These are phyloP conservation scores for Striga hermonthica DNA, from an alignment of 305 asterid genomes.

Conservation along the genomic window DNA sequence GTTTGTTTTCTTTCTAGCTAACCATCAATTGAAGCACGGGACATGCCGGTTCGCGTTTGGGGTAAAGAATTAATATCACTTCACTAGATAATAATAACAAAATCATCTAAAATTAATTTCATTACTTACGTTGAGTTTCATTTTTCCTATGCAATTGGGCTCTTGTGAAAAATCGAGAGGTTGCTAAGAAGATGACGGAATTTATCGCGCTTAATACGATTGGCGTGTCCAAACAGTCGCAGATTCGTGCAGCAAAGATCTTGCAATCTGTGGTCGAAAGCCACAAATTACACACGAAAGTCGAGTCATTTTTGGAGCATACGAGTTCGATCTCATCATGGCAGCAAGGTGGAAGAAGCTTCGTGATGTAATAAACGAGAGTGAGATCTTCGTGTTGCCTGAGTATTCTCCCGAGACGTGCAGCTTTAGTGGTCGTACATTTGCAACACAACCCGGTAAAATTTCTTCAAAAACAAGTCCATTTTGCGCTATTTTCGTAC, in stretches of 20 bases:
- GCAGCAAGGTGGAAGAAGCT: conserved; percentile 55
- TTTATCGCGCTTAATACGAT: conserved; percentile 52
- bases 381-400: conserved; percentile 34
- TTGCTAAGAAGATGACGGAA: conserved; percentile 59
- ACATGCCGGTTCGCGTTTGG: conserved; percentile 82
- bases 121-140: background rate
- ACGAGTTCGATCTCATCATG: conserved; percentile 36
- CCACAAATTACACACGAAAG: too few species aligned
- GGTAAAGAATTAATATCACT: conserved; percentile 35
- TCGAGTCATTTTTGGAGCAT: too few species aligned
- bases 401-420: conserved; percentile 48
- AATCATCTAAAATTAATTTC: too few species aligned
- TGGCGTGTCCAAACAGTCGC: conserved; percentile 60
- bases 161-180: conserved; percentile 47
- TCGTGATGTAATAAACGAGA: conserved; percentile 29
- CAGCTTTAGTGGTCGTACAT: conserved; percentile 36
- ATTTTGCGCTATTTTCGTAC: background rate
- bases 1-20: too few species aligned
- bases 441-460: conserved; percentile 54
- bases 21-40: conserved; percentile 41
- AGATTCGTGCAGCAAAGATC: conserved; percentile 33
- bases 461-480: background rate
- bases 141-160: conserved; percentile 52
- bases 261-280: too few species aligned
- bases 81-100: background rate